A percentile compares a stretch with the other conserved stretches of the same genome.
Evolutionary conservation across 495 filamentous ascomycete genomes (phyloP).

Genomic region (Podospora bellae-mahoneyi): DNA sequence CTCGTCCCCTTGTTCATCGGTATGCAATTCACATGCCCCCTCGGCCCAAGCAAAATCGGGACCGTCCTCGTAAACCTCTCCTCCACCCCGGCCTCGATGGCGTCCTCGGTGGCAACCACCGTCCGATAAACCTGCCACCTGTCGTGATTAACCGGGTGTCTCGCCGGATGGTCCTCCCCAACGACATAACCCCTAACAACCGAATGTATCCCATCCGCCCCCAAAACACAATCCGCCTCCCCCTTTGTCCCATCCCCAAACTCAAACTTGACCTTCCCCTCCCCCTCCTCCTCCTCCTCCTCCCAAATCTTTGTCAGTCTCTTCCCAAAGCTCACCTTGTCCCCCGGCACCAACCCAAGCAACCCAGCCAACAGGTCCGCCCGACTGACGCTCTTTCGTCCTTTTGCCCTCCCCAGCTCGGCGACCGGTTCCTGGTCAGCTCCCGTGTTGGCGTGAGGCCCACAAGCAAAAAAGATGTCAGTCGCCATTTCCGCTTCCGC

Average conservation of each 20-base stretch:
- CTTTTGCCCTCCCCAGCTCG: conserved; percentile 40
- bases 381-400: conserved; percentile 38
- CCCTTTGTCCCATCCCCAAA: conserved; percentile 37
- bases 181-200: conserved; percentile 40
- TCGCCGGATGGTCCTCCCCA: conserved; percentile 37
- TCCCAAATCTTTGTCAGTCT: conserved; percentile 27
- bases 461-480: conserved; percentile 36
- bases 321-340: conserved; percentile 32
- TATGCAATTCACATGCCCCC: conserved; percentile 39
- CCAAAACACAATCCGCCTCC: conserved; percentile 38
- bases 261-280: conserved; percentile 26
- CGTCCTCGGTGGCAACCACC: conserved; percentile 34
- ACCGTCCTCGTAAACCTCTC: conserved; percentile 32
- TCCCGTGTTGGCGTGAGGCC: conserved; percentile 15
- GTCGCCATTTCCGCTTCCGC: conserved; percentile 34
- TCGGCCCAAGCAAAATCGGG: conserved; percentile 36
- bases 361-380: conserved; percentile 36
- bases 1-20: conserved; percentile 39
- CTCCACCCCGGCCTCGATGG: conserved; percentile 26
- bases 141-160: conserved; percentile 40
- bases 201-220: conserved; percentile 49
- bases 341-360: conserved; percentile 29
- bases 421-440: conserved; percentile 30
- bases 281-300: not conserved
- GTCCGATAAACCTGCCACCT: conserved; percentile 46